These are phyloP conservation scores for Trypanosoma caninum DNA, from an alignment of 208 protist genomes.

Conservation along the genomic window DNA sequence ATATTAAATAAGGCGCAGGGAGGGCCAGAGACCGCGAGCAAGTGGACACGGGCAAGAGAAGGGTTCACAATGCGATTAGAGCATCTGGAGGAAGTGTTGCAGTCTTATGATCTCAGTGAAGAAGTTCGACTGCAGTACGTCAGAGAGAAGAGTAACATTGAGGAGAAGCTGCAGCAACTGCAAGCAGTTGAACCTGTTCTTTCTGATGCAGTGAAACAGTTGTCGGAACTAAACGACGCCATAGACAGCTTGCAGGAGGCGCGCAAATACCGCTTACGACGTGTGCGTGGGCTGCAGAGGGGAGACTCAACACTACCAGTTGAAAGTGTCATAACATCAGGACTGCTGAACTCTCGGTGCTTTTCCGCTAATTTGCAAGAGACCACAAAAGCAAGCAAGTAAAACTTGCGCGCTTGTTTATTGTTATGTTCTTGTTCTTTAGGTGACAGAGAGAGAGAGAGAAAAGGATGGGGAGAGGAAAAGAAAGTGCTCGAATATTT, in stretches of 20 bases:
- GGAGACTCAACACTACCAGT: neutral
- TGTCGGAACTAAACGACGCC: conserved; percentile 58
- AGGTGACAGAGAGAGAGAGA: neutral
- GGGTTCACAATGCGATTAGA: conserved; percentile 40
- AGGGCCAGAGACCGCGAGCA: conserved; percentile 1
- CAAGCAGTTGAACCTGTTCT: conserved; percentile 45
- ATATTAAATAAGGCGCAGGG: conserved; percentile 29
- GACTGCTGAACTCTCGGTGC: conserved; percentile 5
- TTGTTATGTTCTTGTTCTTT: neutral
- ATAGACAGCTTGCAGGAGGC: conserved; percentile 74
- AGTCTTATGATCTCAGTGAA: conserved; percentile 4
- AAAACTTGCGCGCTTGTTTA: neutral
- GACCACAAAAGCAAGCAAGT: no score
- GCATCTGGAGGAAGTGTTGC: conserved; percentile 29
- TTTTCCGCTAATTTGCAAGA: conserved; percentile 4
- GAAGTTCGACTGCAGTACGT: conserved; percentile 6
- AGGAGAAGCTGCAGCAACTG: conserved; percentile 41
- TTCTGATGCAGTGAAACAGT: conserved; percentile 42
- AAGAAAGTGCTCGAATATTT: no score
- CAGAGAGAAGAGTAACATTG: conserved; percentile 27
- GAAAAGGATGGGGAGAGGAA: neutral
- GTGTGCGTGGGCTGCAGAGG: conserved; percentile 55
- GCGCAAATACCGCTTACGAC: conserved; percentile 55
- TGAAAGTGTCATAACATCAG: conserved; percentile 6
- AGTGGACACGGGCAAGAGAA: conserved; percentile 42